Conservation (phyloP, 1,139 yeast genomes). For the Blastobotrys proliferans region DNA sequence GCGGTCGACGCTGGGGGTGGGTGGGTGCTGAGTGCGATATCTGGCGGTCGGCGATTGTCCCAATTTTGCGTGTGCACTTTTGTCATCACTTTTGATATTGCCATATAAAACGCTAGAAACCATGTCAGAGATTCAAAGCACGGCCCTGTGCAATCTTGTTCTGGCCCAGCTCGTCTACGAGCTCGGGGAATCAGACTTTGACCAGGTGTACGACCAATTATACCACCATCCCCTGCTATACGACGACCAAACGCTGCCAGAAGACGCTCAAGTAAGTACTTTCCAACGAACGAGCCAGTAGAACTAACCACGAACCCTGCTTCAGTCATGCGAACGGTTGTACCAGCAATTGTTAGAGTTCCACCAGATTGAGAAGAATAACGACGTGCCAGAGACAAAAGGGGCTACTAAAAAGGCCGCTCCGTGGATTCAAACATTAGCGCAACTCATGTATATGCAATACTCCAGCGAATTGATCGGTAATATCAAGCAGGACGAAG, state of each 20-base stretch:
- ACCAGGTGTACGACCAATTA: conserved; percentile 28
- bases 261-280: conserved; percentile 9
- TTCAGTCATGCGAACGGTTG: conserved; percentile 23
- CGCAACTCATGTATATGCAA: conserved; percentile 30
- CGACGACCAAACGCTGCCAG: conserved; percentile 15
- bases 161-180: conserved; percentile 36
- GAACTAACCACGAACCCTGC: neutral
- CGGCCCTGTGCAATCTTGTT: conserved; percentile 31
- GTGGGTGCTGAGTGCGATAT: no score
- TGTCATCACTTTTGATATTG: neutral
- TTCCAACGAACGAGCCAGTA: neutral
- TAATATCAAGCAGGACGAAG: conserved; percentile 28
- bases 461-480: conserved; percentile 29
- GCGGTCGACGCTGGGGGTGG: no score
- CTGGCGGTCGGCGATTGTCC: no score
- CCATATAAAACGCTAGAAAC: neutral
- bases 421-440: conserved; percentile 31
- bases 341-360: conserved; percentile 26
- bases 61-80: no score
- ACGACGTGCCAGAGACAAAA: conserved; percentile 1
- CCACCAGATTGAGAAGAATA: conserved; percentile 26
- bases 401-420: conserved; percentile 19
- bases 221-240: conserved; percentile 33
- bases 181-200: conserved; percentile 31
- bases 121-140: neutral